Conservation (phyloP, 345 rosid genomes). For the Corymbia maculata region DNA sequence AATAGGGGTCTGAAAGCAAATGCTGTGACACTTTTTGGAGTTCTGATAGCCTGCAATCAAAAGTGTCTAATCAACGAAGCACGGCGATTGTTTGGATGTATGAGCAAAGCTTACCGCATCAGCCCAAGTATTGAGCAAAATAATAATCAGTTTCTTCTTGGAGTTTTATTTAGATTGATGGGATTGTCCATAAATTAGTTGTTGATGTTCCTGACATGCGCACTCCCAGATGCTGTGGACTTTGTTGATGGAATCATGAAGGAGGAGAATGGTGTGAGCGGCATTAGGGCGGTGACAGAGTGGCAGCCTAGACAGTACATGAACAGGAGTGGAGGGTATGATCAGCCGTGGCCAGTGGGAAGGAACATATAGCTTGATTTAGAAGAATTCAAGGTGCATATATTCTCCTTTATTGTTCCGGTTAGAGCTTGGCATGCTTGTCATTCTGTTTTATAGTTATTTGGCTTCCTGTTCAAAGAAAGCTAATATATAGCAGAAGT, state of each 20-base stretch:
- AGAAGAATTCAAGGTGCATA: not conserved
- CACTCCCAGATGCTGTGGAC: not conserved
- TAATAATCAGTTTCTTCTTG: not conserved
- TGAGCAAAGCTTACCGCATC: slow-evolving; percentile 14
- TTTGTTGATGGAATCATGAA: not conserved
- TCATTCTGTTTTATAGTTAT: not conserved
- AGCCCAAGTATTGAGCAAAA: slow-evolving; percentile 14
- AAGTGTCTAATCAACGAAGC: slow-evolving; percentile 8
- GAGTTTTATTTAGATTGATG: slow-evolving; percentile 21
- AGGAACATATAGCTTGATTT: slow-evolving; percentile 34
- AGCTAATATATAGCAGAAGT: not conserved
- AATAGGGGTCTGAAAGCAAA: slow-evolving; percentile 11
- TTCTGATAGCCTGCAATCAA: slow-evolving; percentile 18
- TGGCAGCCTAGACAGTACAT: slow-evolving; percentile 81
- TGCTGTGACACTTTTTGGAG: slow-evolving; percentile 11
- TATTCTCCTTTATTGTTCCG: not conserved
- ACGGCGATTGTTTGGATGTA: slow-evolving; percentile 17
- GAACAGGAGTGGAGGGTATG: slow-evolving; percentile 91
- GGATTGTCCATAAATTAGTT: not conserved
- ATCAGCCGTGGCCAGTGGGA: slow-evolving; percentile 49
- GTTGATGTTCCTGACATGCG: not conserved
- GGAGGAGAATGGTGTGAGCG: slow-evolving; percentile 44
- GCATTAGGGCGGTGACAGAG: slow-evolving; percentile 63
- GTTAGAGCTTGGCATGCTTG: not conserved
- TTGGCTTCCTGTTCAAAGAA: not conserved